Evolutionary conservation across 2,329 filamentous ascomycete genomes (phyloP), one percentile per base, ranked within the genome.

Genomic region (Plectosphaerella sp.): DNA sequence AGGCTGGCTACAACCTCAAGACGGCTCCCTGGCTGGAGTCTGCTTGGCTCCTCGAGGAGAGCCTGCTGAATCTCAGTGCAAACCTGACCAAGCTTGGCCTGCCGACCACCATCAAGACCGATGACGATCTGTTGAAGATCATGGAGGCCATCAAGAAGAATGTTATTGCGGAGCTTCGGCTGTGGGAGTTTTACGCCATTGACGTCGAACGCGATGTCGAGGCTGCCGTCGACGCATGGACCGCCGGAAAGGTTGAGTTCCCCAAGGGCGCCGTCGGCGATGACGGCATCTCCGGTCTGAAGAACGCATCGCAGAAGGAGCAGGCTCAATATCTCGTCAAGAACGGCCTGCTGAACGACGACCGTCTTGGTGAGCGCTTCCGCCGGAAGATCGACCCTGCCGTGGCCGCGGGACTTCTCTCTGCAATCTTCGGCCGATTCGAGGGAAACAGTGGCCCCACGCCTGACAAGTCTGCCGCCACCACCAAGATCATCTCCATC

Each of bases 161-260:
- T 50, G 91, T 94, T 36, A 82, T 99, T 63, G 82, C 82, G 24
- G 79, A 83, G 41, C 83, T 93, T 55, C 86, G 86, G 47, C 78
- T 99, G 2, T 99, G 94, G 94, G 89, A 99, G 66, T 99, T 87
- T 72, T 99, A 97, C 65, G 84, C 88, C 15, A 74, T 96, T 52
- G 83, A 97, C 62, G 85, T 94, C 4, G 84, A 93, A 52, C 76
- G 81, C 28, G 83, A 93, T 64, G 79, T 84, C 5, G 78, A 87
- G 57, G 82, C 82, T 7, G 83, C 87, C 35, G 68, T 94, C 3
- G 78, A 88, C 43, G 79, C 85, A 1, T 97, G 93, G 91, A 75
- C 77, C 35, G 72, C 73, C 25, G 86, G 84, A 18, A 72, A 83
- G 46, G 72, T 79, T 47, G 76, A 74, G 12, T 74, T 80, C 46